phyloP scores from a whole-genome alignment of 345 rosid species.

The Angophora floribunda region DNA sequence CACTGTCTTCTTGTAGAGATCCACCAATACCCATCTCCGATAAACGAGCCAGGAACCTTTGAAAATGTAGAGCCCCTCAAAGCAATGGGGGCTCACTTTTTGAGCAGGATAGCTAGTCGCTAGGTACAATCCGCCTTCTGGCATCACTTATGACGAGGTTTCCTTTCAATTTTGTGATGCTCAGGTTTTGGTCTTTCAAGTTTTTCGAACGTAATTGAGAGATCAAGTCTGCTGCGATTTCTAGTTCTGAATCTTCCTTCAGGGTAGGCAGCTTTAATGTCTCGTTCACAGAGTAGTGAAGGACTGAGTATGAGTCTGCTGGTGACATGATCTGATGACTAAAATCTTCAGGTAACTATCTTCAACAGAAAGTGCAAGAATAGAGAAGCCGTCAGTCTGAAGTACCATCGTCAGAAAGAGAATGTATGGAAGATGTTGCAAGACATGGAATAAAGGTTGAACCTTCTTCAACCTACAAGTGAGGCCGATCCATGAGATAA shows the following conservation, averaged over 20 bases:
- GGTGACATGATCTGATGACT: conserved; percentile 15
- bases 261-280: conserved; percentile 27
- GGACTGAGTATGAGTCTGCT: conserved; percentile 13
- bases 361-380: not conserved
- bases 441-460: conserved; percentile 29
- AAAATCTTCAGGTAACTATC: conserved; percentile 52
- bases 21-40: conserved; percentile 46
- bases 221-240: conserved; percentile 44
- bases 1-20: conserved; percentile 13
- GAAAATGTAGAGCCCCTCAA: conserved; percentile 46
- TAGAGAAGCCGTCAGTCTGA: not conserved
- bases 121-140: conserved; percentile 27
- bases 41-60: conserved; percentile 24
- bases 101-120: conserved; percentile 10
- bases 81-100: conserved; percentile 19
- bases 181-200: conserved; percentile 14
- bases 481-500: not conserved
- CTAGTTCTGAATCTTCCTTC: conserved; percentile 22
- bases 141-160: conserved; percentile 39
- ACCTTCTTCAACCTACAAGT: conserved; percentile 36
- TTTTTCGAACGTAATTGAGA: conserved; percentile 38
- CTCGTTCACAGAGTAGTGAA: conserved; percentile 40
- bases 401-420: not conserved
- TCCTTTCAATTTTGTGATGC: conserved; percentile 52
- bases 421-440: conserved; percentile 30